Conservation (phyloP, 2,329 filamentous ascomycete genomes). For the Metarhizium rileyi region DNA sequence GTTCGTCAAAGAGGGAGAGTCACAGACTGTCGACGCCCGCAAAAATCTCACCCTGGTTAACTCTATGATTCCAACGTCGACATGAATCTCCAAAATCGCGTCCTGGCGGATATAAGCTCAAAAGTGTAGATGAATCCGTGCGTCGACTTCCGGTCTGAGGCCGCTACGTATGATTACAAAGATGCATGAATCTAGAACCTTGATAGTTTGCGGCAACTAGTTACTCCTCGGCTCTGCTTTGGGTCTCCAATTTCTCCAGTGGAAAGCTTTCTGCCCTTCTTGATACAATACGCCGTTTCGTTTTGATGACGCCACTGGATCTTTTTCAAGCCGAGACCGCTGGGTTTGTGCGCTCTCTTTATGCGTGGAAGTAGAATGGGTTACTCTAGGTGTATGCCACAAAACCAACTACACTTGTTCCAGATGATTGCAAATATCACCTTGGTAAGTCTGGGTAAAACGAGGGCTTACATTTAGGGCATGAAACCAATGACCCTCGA, state of each 20-base stretch:
- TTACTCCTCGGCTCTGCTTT: conserved; percentile 1
- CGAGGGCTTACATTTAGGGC: too few relatives aligned
- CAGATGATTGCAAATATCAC: too few relatives aligned
- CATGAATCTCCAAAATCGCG: background rate
- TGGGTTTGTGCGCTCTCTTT: background rate
- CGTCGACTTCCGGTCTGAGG: background rate
- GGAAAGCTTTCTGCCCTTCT: background rate
- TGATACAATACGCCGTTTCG: background rate
- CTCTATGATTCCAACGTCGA: background rate
- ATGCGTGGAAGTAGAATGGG: too few relatives aligned
- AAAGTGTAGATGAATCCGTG: background rate
- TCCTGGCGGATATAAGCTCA: background rate
- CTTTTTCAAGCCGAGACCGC: conserved; percentile 1
- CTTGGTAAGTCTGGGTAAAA: too few relatives aligned
- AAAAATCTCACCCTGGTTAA: background rate
- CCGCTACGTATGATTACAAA: background rate
- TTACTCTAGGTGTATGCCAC: too few relatives aligned
- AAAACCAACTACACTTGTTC: too few relatives aligned
- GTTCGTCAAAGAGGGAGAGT: background rate
- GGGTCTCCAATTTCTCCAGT: background rate
- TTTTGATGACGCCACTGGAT: background rate
- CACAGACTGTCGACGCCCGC: background rate
- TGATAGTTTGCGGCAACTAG: background rate
- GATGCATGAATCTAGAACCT: background rate
- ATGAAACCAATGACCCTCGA: too few relatives aligned